Evolutionary conservation across 495 filamentous ascomycete genomes (phyloP).

Genomic region (Apodospora peruviana): DNA sequence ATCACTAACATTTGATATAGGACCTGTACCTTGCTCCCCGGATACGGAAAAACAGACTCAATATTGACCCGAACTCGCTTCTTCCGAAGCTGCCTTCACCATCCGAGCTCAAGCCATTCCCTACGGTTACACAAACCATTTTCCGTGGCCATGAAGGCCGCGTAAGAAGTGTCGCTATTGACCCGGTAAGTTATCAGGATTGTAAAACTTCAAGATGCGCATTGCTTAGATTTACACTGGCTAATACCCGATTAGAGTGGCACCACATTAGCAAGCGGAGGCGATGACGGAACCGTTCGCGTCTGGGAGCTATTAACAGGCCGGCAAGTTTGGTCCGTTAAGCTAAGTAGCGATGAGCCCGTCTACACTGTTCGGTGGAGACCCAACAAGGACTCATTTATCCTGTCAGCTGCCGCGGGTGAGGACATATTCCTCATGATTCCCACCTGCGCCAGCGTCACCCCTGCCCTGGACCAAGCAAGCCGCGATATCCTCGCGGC

Average conservation of each 20-base stretch:
- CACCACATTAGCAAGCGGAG: slow-evolving; percentile 63
- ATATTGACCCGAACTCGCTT: slow-evolving; percentile 91
- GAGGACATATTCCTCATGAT: slow-evolving; percentile 81
- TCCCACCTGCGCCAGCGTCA: slow-evolving; percentile 41
- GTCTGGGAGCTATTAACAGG: slow-evolving; percentile 88
- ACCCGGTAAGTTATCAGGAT: slow-evolving; percentile 19
- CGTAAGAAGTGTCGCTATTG: slow-evolving; percentile 71
- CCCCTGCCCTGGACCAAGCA: slow-evolving; percentile 52
- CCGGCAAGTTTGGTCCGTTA: slow-evolving; percentile 79
- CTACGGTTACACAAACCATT: slow-evolving; percentile 75
- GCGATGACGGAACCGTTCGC: slow-evolving; percentile 88
- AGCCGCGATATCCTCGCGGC: slow-evolving; percentile 74
- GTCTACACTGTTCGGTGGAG: slow-evolving; percentile 89
- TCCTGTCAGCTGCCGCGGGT: slow-evolving; percentile 77
- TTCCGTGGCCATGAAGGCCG: slow-evolving; percentile 86
- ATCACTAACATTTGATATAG: slow-evolving; percentile 6
- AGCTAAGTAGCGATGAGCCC: slow-evolving; percentile 72
- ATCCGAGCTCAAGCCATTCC: slow-evolving; percentile 89
- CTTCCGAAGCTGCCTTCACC: slow-evolving; percentile 93
- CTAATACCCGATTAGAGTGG: slow-evolving; percentile 32
- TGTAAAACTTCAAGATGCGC: no score
- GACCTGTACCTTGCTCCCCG: slow-evolving; percentile 93
- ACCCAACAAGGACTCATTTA: slow-evolving; percentile 70
- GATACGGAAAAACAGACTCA: slow-evolving; percentile 85
- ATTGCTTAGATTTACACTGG: slow-evolving; percentile 49